Evolutionary conservation across 495 filamentous ascomycete genomes (phyloP), one percentile per base, ranked within the genome.

Genomic region (Aspergillus nanangensis): DNA sequence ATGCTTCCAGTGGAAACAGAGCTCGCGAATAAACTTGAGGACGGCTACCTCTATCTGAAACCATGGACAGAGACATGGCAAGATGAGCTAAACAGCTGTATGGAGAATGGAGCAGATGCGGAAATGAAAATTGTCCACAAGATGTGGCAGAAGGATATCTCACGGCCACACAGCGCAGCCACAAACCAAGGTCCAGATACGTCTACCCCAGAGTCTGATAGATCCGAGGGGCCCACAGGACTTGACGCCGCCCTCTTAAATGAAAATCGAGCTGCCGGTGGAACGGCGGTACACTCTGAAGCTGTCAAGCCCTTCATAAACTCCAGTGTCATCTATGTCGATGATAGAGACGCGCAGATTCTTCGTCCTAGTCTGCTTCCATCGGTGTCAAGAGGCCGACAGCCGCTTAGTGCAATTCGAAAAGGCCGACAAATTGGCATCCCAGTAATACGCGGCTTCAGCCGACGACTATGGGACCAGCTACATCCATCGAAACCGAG

Each of bases 1-100:
- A 94, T 96, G 88, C 68, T 84, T 21, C 93, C 93, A 1, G 82
- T 98, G 8, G 88, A 95, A 53, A 78, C 87, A 3, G 74, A 81
- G n/a, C 83, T 95, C 29, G 91, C 93, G 22, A 97, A 96, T 60
- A 87, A 89, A 58, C 75, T 98, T 0, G 93, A 98, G 54, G 78
- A 79, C 21, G 93, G 93, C 15, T 98, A 95, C 61, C 66, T 80
- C 25, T 87, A 93, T 51, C 75, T 97, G 31, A 83, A 83, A 40
- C 88, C 89, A 1, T 96, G 91, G 87, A 90, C 87, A 1, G 78
- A 93, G 51, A 95, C 92, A 1, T 98, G 94, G 90, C 78, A 78
- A 38, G 91, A 96, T 61, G 91, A 98, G 62, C 74, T 98, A 10
- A 83, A 85, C 49, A 94, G 88, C 58, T 95, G 93, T 11, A 75